Percentiles rank a stretch among this genome's conserved stretches.
These are phyloP conservation scores for Boletus sp. DNA, from an alignment of 768 basidiomycete genomes.

Conservation along the genomic window DNA sequence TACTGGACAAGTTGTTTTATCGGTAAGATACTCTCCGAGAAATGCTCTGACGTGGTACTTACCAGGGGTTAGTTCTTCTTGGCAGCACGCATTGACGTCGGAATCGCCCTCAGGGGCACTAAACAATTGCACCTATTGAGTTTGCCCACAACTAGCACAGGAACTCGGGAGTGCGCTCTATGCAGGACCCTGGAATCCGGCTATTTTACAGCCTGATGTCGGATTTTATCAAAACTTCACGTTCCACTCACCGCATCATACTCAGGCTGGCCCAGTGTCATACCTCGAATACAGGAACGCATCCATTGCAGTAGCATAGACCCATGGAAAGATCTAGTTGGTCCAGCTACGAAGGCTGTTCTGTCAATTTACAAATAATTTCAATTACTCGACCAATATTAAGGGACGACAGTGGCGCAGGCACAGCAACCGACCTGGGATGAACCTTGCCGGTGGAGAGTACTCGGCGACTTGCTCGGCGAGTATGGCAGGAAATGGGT, in stretches of 20 bases:
- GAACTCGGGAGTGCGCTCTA: constrained; percentile 19
- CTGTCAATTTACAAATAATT: neutral
- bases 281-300: constrained; percentile 21
- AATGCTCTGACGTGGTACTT: neutral
- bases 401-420: neutral
- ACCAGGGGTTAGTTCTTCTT: constrained; percentile 14
- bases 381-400: neutral
- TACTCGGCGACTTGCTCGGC: too few relatives aligned
- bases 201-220: neutral
- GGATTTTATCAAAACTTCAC: constrained; percentile 25
- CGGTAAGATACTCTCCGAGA: neutral
- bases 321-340: neutral
- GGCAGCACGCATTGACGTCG: constrained; percentile 16
- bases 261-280: constrained; percentile 15
- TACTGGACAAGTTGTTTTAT: constrained; percentile 18
- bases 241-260: constrained; percentile 1
- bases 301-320: constrained; percentile 17
- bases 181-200: constrained; percentile 18
- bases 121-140: constrained; percentile 12
- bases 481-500: neutral
- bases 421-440: neutral
- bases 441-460: neutral
- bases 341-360: neutral
- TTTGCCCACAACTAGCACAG: constrained; percentile 15
- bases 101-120: constrained; percentile 22